Conservation (phyloP, 2,329 filamentous ascomycete genomes). For the Cephalotrichum gorgonifer region DNA sequence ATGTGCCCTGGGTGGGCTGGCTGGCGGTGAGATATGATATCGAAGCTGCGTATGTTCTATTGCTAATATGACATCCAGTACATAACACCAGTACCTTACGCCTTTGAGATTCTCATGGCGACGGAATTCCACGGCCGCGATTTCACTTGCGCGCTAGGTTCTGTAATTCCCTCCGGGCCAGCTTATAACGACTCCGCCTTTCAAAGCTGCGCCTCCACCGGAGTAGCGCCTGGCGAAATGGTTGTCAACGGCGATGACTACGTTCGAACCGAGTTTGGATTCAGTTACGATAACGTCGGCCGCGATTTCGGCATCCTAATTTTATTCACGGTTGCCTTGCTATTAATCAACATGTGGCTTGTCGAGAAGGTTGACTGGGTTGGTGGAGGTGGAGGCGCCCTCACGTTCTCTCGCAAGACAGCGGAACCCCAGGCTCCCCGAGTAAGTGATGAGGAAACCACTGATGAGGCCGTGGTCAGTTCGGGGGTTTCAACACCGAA, state of each 20-base stretch:
- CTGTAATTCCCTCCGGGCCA: background rate
- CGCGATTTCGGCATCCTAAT: slow-evolving; percentile 6
- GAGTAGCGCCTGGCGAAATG: slow-evolving; percentile 20
- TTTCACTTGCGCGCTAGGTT: slow-evolving; percentile 18
- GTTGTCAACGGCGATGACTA: slow-evolving; percentile 5
- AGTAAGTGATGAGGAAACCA: background rate
- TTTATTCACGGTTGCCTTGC: slow-evolving; percentile 1
- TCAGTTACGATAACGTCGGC: slow-evolving; percentile 1
- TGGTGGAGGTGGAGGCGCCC: background rate
- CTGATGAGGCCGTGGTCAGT: background rate
- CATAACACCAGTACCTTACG: background rate
- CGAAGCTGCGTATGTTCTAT: background rate
- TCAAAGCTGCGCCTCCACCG: slow-evolving; percentile 25
- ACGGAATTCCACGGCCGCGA: slow-evolving; percentile 12
- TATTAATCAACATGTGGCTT: slow-evolving; percentile 5
- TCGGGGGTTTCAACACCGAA: background rate
- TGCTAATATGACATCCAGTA: background rate
- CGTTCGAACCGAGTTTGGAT: slow-evolving; percentile 4
- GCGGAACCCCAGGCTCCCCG: slow-evolving; percentile 23
- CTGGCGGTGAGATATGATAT: background rate
- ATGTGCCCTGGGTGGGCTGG: slow-evolving; percentile 35
- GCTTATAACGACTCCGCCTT: slow-evolving; percentile 16
- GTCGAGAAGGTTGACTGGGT: slow-evolving; percentile 8
- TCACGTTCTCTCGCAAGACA: slow-evolving; percentile 22
- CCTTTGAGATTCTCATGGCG: background rate